Evolutionary conservation across 169 alveolate genomes (phyloP).

Genomic region (Plasmodium chabaudi): DNA sequence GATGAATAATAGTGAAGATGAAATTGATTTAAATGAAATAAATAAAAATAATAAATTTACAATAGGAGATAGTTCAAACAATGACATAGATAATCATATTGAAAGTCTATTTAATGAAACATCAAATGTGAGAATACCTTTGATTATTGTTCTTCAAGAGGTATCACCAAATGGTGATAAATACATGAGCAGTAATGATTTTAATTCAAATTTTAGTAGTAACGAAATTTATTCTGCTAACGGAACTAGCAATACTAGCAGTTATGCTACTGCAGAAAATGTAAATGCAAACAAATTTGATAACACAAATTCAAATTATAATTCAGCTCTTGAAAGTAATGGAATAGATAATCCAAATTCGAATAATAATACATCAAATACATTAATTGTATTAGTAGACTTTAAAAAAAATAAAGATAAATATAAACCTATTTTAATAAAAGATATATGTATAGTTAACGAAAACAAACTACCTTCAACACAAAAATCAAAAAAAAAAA

Average conservation of each 20-base stretch:
- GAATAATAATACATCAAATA: background rate
- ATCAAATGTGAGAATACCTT: slow-evolving; percentile 18
- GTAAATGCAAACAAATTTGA: background rate
- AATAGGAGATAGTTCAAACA: background rate
- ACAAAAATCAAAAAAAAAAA: slow-evolving; percentile 11
- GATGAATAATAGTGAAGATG: background rate
- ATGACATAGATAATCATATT: background rate
- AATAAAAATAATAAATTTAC: background rate
- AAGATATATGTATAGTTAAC: slow-evolving; percentile 36
- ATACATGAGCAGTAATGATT: background rate
- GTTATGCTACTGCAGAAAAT: background rate
- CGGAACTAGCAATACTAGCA: background rate
- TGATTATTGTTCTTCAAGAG: slow-evolving; percentile 19
- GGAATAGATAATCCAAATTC: background rate
- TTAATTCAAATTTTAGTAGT: background rate
- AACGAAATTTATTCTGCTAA: background rate
- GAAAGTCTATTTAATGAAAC: no score
- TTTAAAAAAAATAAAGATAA: slow-evolving; percentile 53
- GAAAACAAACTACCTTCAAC: background rate
- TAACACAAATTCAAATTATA: no score
- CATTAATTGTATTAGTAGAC: slow-evolving; percentile 46
- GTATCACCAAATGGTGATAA: background rate
- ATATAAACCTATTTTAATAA: slow-evolving; percentile 38
- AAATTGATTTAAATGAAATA: background rate
- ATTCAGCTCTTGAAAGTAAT: background rate